Evolutionary conservation across 192 early-diverging fungal genomes (phyloP).

Genomic region (Coemansia sp.): DNA sequence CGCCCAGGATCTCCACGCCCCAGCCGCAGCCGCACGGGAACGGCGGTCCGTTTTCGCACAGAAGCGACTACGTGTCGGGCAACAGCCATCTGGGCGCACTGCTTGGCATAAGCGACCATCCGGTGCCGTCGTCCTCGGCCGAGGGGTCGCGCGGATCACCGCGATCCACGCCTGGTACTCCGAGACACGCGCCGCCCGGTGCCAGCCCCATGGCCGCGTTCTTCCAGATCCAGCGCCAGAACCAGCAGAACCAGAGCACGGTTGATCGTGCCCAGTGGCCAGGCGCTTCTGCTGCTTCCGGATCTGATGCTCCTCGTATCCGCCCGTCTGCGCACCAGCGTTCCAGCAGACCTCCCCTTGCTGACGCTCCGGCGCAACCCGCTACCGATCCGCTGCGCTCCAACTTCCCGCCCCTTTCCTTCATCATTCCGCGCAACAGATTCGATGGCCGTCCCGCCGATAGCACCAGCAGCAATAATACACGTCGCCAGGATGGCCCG

Average conservation of each 20-base stretch:
- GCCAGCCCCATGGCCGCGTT: neutral
- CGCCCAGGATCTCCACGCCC: constrained; percentile 19
- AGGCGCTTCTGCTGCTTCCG: neutral
- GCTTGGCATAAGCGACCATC: constrained; percentile 24
- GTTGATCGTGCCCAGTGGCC: neutral
- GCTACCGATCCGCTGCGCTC: constrained; percentile 26
- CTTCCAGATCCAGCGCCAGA: constrained; percentile 7
- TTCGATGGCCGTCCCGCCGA: constrained; percentile 13
- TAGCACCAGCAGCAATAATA: neutral
- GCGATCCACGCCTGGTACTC: constrained; percentile 42
- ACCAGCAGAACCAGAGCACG: neutral
- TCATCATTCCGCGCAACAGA: constrained; percentile 46
- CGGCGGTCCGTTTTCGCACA: constrained; percentile 26
- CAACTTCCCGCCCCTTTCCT: constrained; percentile 50
- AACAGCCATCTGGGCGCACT: constrained; percentile 27
- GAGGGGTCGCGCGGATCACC: constrained; percentile 9
- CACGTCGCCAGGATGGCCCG: neutral
- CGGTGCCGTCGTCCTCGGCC: neutral
- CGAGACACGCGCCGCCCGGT: constrained; percentile 5
- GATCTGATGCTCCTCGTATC: neutral
- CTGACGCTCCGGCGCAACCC: neutral
- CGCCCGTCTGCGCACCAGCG: neutral
- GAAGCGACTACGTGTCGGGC: constrained; percentile 31
- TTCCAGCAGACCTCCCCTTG: too few species aligned
- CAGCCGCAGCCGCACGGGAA: constrained; percentile 13